A percentile compares a stretch with the other conserved stretches of the same genome.
phyloP scores from a whole-genome alignment of 2,329 filamentous ascomycete species.

The Fusarium ambrosium region DNA sequence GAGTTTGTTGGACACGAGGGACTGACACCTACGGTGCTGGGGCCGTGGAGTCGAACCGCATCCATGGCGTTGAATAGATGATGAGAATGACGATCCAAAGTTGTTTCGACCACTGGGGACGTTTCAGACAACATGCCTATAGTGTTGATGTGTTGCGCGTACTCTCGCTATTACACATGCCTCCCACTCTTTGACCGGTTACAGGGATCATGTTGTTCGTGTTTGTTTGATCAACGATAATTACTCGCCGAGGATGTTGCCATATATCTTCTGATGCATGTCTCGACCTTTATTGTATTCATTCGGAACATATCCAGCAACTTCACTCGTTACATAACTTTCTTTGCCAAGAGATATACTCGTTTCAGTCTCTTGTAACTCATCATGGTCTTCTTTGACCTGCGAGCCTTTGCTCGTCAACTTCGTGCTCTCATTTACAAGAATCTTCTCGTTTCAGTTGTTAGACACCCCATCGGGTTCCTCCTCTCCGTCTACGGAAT shows the following conservation, averaged over 20 bases:
- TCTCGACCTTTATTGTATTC: background rate
- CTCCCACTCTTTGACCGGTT: background rate
- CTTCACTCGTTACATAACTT: background rate
- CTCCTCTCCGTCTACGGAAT: slow-evolving; percentile 42
- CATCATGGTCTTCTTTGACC: slow-evolving; percentile 4
- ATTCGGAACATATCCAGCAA: background rate
- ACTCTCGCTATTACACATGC: background rate
- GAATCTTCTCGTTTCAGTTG: slow-evolving; percentile 26
- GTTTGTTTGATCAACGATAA: background rate
- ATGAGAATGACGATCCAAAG: background rate
- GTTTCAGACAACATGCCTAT: slow-evolving; percentile 9
- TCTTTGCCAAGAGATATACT: background rate
- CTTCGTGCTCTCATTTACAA: slow-evolving; percentile 28
- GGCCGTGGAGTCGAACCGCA: background rate
- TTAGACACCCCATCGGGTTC: slow-evolving; percentile 27
- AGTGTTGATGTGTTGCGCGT: background rate
- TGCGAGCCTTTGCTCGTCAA: slow-evolving; percentile 20
- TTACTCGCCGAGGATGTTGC: background rate
- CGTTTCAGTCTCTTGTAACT: background rate
- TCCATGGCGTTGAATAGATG: slow-evolving; percentile 9
- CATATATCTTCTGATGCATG: background rate
- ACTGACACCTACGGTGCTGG: background rate
- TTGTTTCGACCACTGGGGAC: background rate
- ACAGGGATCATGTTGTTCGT: background rate
- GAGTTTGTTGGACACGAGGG: slow-evolving; percentile 11